These are phyloP conservation scores for Mycosphaerella arachidis DNA, from an alignment of 2,329 filamentous ascomycete species.

Conservation along the genomic window DNA sequence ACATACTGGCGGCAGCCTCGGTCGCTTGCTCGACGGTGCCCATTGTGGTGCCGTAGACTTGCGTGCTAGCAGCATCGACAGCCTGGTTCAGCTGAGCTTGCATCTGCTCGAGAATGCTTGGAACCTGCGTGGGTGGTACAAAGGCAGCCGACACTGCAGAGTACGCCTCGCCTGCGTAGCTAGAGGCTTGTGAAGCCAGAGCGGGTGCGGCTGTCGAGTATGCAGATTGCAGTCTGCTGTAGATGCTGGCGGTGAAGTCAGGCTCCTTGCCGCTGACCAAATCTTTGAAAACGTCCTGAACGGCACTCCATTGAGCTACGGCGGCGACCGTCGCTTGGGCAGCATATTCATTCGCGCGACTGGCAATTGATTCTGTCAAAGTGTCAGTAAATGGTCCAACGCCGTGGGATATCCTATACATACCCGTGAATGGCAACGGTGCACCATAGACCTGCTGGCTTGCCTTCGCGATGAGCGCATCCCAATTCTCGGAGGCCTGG, in stretches of 20 bases:
- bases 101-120: conserved; percentile 54
- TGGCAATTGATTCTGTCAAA: conserved; percentile 37
- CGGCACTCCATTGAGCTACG: conserved; percentile 62
- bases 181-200: conserved; percentile 50
- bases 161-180: conserved; percentile 47
- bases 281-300: conserved; percentile 71
- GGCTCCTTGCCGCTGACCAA: conserved; percentile 73
- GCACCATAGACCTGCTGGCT: conserved; percentile 67
- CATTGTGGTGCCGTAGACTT: conserved; percentile 55
- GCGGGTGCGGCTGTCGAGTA: conserved; percentile 65
- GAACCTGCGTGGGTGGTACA: conserved; percentile 55
- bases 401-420: not conserved
- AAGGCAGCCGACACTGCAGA: conserved; percentile 48
- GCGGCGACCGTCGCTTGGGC: conserved; percentile 61
- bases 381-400: not conserved
- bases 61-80: conserved; percentile 55
- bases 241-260: conserved; percentile 74
- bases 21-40: conserved; percentile 52
- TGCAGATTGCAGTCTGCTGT: conserved; percentile 64
- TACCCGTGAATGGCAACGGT: conserved; percentile 47
- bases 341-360: conserved; percentile 55
- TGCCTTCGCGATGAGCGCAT: conserved; percentile 58
- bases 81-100: conserved; percentile 54
- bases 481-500: conserved; percentile 60
- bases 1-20: conserved; percentile 50